These are phyloP conservation scores for Lumnitzera racemosa DNA, from an alignment of 345 rosid genomes.

Conservation along the genomic window DNA sequence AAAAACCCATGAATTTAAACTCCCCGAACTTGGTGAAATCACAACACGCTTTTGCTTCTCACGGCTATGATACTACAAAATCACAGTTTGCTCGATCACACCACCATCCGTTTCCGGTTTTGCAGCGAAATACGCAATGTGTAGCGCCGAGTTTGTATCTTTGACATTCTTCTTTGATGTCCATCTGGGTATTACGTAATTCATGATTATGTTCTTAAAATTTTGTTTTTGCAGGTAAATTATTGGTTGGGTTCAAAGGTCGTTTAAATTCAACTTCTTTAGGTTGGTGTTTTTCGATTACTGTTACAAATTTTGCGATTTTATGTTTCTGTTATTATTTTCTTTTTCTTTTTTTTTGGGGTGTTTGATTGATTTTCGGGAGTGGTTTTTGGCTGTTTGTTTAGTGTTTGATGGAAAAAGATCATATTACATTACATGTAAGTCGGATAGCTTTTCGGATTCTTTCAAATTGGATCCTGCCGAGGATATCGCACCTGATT, in stretches of 20 bases:
- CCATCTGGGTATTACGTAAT: too few relatives aligned
- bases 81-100: too few relatives aligned
- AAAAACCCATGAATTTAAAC: too few relatives aligned
- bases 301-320: background rate
- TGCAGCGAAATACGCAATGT: too few relatives aligned
- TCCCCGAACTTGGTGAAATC: too few relatives aligned
- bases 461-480: constrained; percentile 20
- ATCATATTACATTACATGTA: constrained; percentile 29
- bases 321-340: background rate
- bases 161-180: too few relatives aligned
- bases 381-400: constrained; percentile 1
- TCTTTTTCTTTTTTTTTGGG: background rate
- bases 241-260: constrained; percentile 11
- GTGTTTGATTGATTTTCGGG: background rate
- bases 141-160: too few relatives aligned
- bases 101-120: too few relatives aligned
- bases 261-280: constrained; percentile 16
- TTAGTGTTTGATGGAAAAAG: constrained; percentile 23
- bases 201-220: too few relatives aligned
- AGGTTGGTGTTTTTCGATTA: constrained; percentile 20
- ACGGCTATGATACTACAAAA: too few relatives aligned
- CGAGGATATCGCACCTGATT: constrained; percentile 18
- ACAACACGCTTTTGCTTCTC: too few relatives aligned
- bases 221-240: too few relatives aligned
- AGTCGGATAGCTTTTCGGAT: constrained; percentile 33